Conservation (phyloP, 1,284 basidiomycete genomes). For the Coriolopsis trogii region DNA sequence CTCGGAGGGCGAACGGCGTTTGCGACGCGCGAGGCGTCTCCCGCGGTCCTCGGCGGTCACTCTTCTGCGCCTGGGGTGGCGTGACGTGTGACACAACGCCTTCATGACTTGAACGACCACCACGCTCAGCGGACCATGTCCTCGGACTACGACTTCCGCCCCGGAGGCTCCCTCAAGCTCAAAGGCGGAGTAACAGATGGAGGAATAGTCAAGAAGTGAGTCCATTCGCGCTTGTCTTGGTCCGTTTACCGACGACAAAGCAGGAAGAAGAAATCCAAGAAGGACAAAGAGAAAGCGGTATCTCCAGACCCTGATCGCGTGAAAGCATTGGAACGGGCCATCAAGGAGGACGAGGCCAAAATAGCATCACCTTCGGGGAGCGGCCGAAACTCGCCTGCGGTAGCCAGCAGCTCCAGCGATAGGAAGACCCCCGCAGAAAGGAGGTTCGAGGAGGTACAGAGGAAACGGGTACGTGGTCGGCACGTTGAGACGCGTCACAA, state of each 20-base stretch:
- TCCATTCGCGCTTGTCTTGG: slow-evolving; percentile 20
- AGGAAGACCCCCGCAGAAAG: slow-evolving; percentile 89
- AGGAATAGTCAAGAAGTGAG: slow-evolving; percentile 82
- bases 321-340: slow-evolving; percentile 50
- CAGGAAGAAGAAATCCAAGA: slow-evolving; percentile 89
- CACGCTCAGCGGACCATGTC: slow-evolving; percentile 47
- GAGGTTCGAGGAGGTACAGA: slow-evolving; percentile 86
- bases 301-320: slow-evolving; percentile 45
- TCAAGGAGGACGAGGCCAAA: slow-evolving; percentile 45
- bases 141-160: slow-evolving; percentile 82
- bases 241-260: slow-evolving; percentile 53
- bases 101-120: slow-evolving; percentile 28
- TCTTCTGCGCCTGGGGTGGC: slow-evolving; percentile 14
- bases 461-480: slow-evolving; percentile 67
- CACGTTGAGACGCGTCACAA: neutral
- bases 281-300: slow-evolving; percentile 41
- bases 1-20: neutral
- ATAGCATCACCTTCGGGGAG: slow-evolving; percentile 55
- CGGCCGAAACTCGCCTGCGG: slow-evolving; percentile 58
- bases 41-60: slow-evolving; percentile 10
- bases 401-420: slow-evolving; percentile 37
- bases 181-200: slow-evolving; percentile 82
- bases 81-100: slow-evolving; percentile 31
- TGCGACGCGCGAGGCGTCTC: slow-evolving; percentile 3
- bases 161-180: slow-evolving; percentile 89